phyloP scores from a whole-genome alignment of 495 filamentous ascomycete genomes.

The Aspergillus ellipticus region DNA sequence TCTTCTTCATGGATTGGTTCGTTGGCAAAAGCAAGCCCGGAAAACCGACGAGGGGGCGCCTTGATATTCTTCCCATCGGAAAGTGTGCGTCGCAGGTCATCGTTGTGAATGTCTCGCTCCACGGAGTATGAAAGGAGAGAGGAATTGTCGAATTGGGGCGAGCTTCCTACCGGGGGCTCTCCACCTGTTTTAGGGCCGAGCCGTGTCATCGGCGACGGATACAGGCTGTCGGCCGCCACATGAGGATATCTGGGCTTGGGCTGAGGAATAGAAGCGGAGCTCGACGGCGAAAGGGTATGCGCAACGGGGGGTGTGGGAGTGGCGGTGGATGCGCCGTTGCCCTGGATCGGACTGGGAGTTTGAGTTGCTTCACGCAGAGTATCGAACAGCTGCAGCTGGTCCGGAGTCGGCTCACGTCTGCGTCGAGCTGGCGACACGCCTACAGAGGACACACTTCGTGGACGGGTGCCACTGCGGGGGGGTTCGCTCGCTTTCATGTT shows the following conservation, averaged over 20 bases:
- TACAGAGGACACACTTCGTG: constrained; percentile 9
- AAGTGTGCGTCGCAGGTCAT: constrained; percentile 36
- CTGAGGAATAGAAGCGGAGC: constrained; percentile 20
- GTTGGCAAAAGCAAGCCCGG: constrained; percentile 31
- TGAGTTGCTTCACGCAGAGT: constrained; percentile 27
- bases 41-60: constrained; percentile 39
- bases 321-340: constrained; percentile 24
- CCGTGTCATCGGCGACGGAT: constrained; percentile 33
- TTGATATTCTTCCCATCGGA: constrained; percentile 36
- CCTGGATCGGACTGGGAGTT: constrained; percentile 13
- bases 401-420: constrained; percentile 39
- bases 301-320: constrained; percentile 41
- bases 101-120: constrained; percentile 43
- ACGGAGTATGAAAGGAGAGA: constrained; percentile 37
- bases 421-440: constrained; percentile 18
- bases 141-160: constrained; percentile 31
- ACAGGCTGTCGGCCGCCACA: constrained; percentile 25
- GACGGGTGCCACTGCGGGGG: constrained; percentile 7
- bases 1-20: constrained; percentile 33
- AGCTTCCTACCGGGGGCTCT: constrained; percentile 15
- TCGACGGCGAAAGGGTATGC: constrained; percentile 34
- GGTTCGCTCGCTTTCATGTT: constrained; percentile 8
- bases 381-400: constrained; percentile 36
- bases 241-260: constrained; percentile 18
- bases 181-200: constrained; percentile 11